phyloP scores from a whole-genome alignment of 306 rosid genomes.

The Leucaena leucocephala region DNA sequence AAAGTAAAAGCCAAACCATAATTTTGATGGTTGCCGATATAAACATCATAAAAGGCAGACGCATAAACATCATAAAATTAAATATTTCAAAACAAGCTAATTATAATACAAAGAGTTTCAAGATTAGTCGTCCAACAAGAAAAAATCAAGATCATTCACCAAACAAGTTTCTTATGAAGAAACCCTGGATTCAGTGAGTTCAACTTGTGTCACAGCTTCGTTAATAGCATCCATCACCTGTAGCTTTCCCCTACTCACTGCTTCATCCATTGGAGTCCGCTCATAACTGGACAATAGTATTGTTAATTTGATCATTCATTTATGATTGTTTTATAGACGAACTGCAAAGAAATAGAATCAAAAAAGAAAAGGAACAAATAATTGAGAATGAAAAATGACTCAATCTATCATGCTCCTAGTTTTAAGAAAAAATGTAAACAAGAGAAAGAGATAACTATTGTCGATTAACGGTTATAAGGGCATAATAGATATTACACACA shows the following conservation, averaged over 20 bases:
- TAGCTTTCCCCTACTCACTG: constrained; percentile 64
- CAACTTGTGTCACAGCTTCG: constrained; percentile 69
- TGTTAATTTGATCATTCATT: constrained; percentile 8
- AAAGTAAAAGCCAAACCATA: not conserved
- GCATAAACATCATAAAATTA: not conserved
- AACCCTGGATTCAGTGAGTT: constrained; percentile 56
- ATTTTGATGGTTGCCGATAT: not conserved
- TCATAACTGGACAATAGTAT: constrained; percentile 61
- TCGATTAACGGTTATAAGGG: not conserved
- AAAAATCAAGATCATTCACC: not conserved
- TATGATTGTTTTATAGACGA: not conserved
- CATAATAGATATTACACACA: not conserved
- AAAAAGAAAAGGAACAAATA: not conserved
- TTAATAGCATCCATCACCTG: constrained; percentile 79
- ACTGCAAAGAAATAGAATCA: not conserved
- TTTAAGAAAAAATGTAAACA: no score
- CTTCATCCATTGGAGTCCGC: constrained; percentile 92
- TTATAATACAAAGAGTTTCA: not conserved
- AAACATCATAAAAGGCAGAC: not conserved
- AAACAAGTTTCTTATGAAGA: constrained; percentile 37
- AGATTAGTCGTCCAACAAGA: not conserved
- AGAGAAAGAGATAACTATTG: not conserved
- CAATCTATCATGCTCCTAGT: not conserved
- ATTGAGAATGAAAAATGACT: not conserved
- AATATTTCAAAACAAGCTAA: not conserved